phyloP scores from a whole-genome alignment of 768 basidiomycete genomes.

The Mycena olivaceomarginata region DNA sequence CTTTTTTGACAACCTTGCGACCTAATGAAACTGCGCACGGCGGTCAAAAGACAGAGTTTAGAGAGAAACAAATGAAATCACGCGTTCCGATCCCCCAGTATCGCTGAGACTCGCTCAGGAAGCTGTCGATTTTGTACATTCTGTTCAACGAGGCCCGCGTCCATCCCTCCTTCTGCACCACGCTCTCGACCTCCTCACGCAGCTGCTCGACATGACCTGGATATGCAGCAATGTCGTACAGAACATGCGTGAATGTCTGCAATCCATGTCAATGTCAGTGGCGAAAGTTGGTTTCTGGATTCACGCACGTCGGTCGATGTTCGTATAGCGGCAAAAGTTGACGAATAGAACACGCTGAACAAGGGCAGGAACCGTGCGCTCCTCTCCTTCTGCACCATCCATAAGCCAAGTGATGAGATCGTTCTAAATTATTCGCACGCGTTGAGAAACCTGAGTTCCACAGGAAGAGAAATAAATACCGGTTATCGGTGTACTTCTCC shows the following conservation, averaged over 20 bases:
- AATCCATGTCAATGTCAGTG: not conserved
- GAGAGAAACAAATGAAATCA: conserved; percentile 31
- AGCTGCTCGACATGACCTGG: conserved; percentile 50
- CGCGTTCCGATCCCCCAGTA: conserved; percentile 49
- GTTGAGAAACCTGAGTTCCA: not conserved
- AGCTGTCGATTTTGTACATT: conserved; percentile 59
- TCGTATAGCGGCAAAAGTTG: conserved; percentile 59
- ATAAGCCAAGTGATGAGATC: conserved; percentile 63
- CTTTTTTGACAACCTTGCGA: conserved; percentile 42
- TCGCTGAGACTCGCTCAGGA: conserved; percentile 54
- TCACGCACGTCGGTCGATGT: conserved; percentile 53
- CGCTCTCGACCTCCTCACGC: conserved; percentile 57
- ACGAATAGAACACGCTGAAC: conserved; percentile 51
- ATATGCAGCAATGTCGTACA: conserved; percentile 50
- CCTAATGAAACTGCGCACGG: conserved; percentile 37
- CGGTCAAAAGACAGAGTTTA: not conserved
- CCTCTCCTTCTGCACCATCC: conserved; percentile 51
- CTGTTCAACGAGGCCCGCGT: conserved; percentile 48
- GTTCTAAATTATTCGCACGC: conserved; percentile 47
- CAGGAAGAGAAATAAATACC: conserved; percentile 1
- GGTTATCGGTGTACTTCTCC: conserved; percentile 45
- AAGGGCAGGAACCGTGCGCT: conserved; percentile 46
- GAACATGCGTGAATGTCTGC: conserved; percentile 49
- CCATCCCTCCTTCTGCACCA: conserved; percentile 54
- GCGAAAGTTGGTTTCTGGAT: not conserved